Percentiles rank a stretch among this genome's conserved stretches.
These are phyloP conservation scores for Neofusicoccum ribis DNA, from an alignment of 2,329 filamentous ascomycete genomes.

Conservation along the genomic window DNA sequence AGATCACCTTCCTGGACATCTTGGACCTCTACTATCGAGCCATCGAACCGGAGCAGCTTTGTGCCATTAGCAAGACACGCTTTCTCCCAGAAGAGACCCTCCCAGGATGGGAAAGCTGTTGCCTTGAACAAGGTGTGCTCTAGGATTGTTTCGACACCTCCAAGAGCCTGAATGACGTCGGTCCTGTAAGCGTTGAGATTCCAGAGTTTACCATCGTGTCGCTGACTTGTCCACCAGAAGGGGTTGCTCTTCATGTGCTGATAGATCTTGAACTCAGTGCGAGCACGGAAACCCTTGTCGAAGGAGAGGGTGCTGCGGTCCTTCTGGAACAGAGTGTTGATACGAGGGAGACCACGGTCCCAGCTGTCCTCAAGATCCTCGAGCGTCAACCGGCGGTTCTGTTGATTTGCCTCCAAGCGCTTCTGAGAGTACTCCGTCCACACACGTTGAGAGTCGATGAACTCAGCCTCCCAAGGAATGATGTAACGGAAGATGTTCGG, in stretches of 20 bases:
- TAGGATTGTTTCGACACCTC: slow-evolving; percentile 95
- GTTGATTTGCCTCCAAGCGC: slow-evolving; percentile 92
- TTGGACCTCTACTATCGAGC: no score
- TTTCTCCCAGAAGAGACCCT: slow-evolving; percentile 88
- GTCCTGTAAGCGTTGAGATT: slow-evolving; percentile 94
- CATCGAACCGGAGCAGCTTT: no score
- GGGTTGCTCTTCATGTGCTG: slow-evolving; percentile 99
- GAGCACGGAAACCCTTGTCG: slow-evolving; percentile 94
- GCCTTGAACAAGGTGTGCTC: slow-evolving; percentile 97
- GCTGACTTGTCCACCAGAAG: slow-evolving; percentile 98
- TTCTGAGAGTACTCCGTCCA: slow-evolving; percentile 99
- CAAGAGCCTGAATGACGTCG: slow-evolving; percentile 93
- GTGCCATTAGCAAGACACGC: slow-evolving; percentile 28
- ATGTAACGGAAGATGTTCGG: slow-evolving; percentile 99
- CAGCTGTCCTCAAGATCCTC: slow-evolving; percentile 98
- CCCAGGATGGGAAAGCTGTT: slow-evolving; percentile 95
- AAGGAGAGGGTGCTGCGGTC: slow-evolving; percentile 95
- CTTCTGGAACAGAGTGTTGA: slow-evolving; percentile 99
- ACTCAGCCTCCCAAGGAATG: slow-evolving; percentile 98
- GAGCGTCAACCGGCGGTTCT: slow-evolving; percentile 89
- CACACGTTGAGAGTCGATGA: slow-evolving; percentile 97
- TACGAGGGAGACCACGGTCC: slow-evolving; percentile 95
- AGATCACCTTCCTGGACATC: no score
- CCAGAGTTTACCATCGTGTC: slow-evolving; percentile 97
- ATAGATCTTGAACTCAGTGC: slow-evolving; percentile 97